A percentile compares a stretch with the other conserved stretches of the same genome.
Evolutionary conservation across 164 flowering plant species (phyloP).

Genomic region (grape (Vitis vinifera)): DNA sequence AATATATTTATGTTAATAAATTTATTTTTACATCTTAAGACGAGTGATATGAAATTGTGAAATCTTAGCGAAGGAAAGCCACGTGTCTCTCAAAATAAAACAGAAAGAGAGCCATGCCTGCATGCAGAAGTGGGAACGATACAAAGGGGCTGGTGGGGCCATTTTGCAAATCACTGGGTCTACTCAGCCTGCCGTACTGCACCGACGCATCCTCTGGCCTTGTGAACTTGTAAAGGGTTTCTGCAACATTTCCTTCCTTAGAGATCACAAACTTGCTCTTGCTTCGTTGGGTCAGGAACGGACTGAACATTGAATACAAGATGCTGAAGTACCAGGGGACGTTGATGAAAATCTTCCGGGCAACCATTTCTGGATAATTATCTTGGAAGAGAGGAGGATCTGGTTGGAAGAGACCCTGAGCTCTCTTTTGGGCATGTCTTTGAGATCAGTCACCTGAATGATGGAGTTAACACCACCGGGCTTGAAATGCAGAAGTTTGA

Average conservation of each 20-base stretch:
- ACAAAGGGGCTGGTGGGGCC: too few relatives aligned
- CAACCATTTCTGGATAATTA: conserved; percentile 98
- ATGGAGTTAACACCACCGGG: conserved; percentile 58
- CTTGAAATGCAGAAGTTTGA: conserved; percentile 52
- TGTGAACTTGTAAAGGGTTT: conserved; percentile 90
- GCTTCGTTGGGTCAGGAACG: conserved; percentile 88
- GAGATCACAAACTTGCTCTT: conserved; percentile 96
- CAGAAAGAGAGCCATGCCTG: too few relatives aligned
- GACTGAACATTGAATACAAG: conserved; percentile 87
- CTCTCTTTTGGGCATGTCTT: conserved; percentile 97
- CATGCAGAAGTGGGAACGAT: too few relatives aligned
- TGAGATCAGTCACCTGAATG: conserved; percentile 90
- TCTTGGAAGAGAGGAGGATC: conserved; percentile 87
- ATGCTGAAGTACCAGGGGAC: conserved; percentile 93
- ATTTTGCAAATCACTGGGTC: conserved; percentile 49
- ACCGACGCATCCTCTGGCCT: conserved; percentile 87
- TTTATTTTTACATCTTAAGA: too few relatives aligned
- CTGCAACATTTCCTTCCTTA: conserved; percentile 81
- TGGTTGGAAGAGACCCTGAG: conserved; percentile 87
- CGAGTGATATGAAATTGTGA: too few relatives aligned
- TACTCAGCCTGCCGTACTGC: conserved; percentile 86
- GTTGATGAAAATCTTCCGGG: conserved; percentile 87
- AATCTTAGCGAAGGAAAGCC: too few relatives aligned
- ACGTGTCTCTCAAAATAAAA: too few relatives aligned
- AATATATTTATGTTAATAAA: too few relatives aligned